Evolutionary conservation across 2,329 filamentous ascomycete species (phyloP), one percentile per base, ranked within the genome.

Genomic region (Harringtonia lauricola): DNA sequence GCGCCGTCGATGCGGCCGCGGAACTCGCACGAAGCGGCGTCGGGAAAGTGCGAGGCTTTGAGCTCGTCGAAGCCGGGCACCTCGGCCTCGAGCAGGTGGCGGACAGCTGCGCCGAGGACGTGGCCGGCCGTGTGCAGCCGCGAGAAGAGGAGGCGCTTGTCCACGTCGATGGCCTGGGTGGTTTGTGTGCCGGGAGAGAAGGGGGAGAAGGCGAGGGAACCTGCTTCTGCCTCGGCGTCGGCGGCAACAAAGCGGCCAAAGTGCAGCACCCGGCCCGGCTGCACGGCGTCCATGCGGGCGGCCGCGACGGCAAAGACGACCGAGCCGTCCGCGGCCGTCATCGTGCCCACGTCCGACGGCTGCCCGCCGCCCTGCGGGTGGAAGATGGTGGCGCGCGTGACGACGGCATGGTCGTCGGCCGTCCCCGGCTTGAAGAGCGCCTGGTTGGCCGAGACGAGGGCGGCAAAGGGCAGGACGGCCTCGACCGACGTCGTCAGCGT

Each of bases 351-450:
- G 49, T 87, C 83, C 0, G 74, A 80, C 1, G 83, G 83, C 54
- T 87, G 83, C 8, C 83, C 83, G 47, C 83, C 83, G 18, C 83
- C 83, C 58, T 87, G 83, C 0, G 80, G 76, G 49, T 87, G 79
- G 60, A 87, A 87, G 48, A 86, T 79, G n/a, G 83, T 86, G 38
- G 72, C 61, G 2, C 73, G 64, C 0, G 78, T 82, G 7, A 76
- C 67, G 18, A 85, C 58, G n/a, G 78, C 70, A 53, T 71, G 68
- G 51, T 76, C 68, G 2, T 68, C 57, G 6, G 71, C 65, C 9
- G 56, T 56, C 5, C 63, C 68, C 13, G 71, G 61, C 55, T 83
- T 83, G 64, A 79, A 79, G 10, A 84, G 69, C 8, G 61, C 55
- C 41, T 64, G 68, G 44, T 76, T 73, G 28, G 64, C 59, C 29